Percentiles rank a stretch among this genome's conserved stretches.
Evolutionary conservation across 805 yeast genomes (phyloP).

Genomic region (Sporopachydermia lactativora): DNA sequence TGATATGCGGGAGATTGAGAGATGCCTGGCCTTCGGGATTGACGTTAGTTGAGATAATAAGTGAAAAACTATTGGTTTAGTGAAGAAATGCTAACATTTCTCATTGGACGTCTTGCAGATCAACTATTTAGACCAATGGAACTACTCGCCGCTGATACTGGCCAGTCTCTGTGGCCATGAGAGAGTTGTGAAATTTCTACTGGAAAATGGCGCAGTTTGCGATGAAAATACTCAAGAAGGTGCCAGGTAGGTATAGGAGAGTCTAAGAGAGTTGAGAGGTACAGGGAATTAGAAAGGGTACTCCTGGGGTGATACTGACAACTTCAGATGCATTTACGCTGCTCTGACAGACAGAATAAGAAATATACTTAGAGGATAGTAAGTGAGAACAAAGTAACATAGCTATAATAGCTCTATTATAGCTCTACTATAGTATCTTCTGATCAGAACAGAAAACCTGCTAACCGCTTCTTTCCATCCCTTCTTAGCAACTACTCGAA

Average conservation of each 20-base stretch:
- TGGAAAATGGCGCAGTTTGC: slow-evolving; percentile 60
- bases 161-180: slow-evolving; percentile 69
- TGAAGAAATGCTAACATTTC: too few relatives aligned
- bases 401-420: too few relatives aligned
- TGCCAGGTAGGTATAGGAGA: slow-evolving; percentile 22
- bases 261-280: too few relatives aligned
- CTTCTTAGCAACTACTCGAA: slow-evolving; percentile 52
- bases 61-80: too few relatives aligned
- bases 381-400: too few relatives aligned
- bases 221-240: slow-evolving; percentile 78
- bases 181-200: slow-evolving; percentile 41
- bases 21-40: slow-evolving; percentile 33
- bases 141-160: slow-evolving; percentile 59
- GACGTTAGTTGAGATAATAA: too few relatives aligned
- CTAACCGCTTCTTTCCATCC: too few relatives aligned
- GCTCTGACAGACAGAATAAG: slow-evolving; percentile 59
- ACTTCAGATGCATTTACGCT: slow-evolving; percentile 63
- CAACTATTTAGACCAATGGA: slow-evolving; percentile 43
- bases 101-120: too few relatives aligned
- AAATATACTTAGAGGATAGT: slow-evolving; percentile 34
- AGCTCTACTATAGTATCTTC: too few relatives aligned
- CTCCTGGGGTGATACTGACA: too few relatives aligned
- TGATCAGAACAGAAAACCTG: too few relatives aligned
- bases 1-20: slow-evolving; percentile 41
- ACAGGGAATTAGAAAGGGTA: too few relatives aligned